Percentiles rank a stretch among this genome's conserved stretches.
phyloP scores from a whole-genome alignment of 2,329 filamentous ascomycete genomes.

The Aureobasidium namibiae region DNA sequence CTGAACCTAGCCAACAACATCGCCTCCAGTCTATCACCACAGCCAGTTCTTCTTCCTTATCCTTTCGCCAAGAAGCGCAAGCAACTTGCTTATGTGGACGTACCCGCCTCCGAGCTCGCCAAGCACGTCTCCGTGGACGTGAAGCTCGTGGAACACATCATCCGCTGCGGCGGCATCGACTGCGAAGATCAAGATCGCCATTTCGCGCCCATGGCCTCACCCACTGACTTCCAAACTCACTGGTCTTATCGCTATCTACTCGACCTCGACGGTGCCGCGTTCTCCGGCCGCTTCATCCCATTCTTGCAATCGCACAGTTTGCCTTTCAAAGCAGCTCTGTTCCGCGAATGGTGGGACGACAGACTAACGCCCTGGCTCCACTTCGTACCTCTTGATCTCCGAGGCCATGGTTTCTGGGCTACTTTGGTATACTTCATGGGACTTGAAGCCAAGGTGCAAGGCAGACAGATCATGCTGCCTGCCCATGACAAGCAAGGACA shows the following conservation, averaged over 20 bases:
- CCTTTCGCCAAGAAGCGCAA: conserved; percentile 25
- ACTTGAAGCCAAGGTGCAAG: conserved; percentile 40
- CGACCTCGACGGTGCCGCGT: conserved; percentile 60
- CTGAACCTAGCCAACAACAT: conserved; percentile 60
- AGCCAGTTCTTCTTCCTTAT: conserved; percentile 50
- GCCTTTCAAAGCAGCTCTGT: conserved; percentile 63
- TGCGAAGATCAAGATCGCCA: conserved; percentile 47
- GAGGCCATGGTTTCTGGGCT: conserved; percentile 65
- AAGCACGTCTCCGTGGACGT: conserved; percentile 47
- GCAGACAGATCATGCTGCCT: conserved; percentile 40
- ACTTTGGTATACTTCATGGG: conserved; percentile 68
- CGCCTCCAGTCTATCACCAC: conserved; percentile 36
- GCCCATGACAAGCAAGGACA: conserved; percentile 46
- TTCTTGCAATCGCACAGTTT: conserved; percentile 59
- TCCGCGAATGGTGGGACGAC: conserved; percentile 71
- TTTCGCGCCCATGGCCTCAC: conserved; percentile 37
- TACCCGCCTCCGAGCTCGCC: conserved; percentile 48
- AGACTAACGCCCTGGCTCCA: conserved; percentile 69
- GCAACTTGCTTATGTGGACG: conserved; percentile 49
- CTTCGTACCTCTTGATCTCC: conserved; percentile 68
- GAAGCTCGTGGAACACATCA: conserved; percentile 50
- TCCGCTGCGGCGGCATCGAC: conserved; percentile 47
- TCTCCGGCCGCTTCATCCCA: conserved; percentile 56
- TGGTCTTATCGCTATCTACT: conserved; percentile 64
- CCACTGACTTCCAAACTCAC: conserved; percentile 47